Percentiles rank a stretch among this genome's conserved stretches.
phyloP scores from a whole-genome alignment of 2,329 filamentous ascomycete genomes.

The Nemania bipapillata region DNA sequence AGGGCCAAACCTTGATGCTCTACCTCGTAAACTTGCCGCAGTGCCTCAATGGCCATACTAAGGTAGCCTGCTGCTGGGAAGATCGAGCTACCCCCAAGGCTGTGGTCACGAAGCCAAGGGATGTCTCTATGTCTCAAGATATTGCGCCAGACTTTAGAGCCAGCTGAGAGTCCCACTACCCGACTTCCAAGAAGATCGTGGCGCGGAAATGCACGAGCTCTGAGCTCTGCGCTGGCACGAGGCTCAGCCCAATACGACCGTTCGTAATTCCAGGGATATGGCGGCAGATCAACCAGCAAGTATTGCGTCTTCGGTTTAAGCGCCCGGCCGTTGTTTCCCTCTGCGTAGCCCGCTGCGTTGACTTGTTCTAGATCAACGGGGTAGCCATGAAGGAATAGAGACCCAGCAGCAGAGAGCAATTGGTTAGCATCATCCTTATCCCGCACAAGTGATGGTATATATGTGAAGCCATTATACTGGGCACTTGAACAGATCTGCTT shows the following conservation, averaged over 20 bases:
- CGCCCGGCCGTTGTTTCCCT: background rate
- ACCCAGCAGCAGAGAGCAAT: background rate
- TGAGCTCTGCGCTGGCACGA: conserved; percentile 24
- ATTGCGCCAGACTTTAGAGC: conserved; percentile 24
- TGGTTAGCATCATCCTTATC: conserved; percentile 33
- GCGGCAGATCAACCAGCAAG: conserved; percentile 33
- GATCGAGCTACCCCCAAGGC: conserved; percentile 26
- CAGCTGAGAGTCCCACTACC: conserved; percentile 6
- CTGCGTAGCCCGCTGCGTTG: conserved; percentile 17
- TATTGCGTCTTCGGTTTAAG: too few relatives aligned
- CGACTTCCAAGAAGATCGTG: conserved; percentile 38
- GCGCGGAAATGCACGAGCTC: conserved; percentile 17
- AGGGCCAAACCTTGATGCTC: background rate
- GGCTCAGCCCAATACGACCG: conserved; percentile 34
- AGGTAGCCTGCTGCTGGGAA: conserved; percentile 39
- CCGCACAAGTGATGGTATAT: conserved; percentile 35
- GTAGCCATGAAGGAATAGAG: conserved; percentile 27
- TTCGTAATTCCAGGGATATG: conserved; percentile 41
- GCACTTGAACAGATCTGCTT: conserved; percentile 35
- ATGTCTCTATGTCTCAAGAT: conserved; percentile 26
- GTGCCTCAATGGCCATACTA: conserved; percentile 38
- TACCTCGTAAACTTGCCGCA: conserved; percentile 19
- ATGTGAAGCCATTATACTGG: conserved; percentile 23
- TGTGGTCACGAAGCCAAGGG: conserved; percentile 40
- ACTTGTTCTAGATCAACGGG: conserved; percentile 19